These are phyloP conservation scores for Skeletonema costatum DNA, from an alignment of 108 stramenopile genomes.

Conservation along the genomic window DNA sequence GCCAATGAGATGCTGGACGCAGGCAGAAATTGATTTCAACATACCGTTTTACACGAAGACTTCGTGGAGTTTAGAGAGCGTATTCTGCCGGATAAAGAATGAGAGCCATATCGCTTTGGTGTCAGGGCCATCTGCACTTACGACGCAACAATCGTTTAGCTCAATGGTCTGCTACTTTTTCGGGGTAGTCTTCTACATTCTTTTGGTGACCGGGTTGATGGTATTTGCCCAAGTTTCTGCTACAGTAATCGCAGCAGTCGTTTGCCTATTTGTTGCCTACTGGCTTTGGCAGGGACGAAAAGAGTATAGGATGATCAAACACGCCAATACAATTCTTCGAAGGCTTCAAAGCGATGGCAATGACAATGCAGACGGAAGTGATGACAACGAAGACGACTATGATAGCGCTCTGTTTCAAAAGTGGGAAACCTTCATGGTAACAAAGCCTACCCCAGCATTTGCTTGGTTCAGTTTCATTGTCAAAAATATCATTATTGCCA, in stretches of 20 bases:
- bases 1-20: conserved; percentile 13
- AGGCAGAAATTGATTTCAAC: conserved; percentile 1
- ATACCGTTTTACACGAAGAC: conserved; percentile 16
- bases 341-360: neutral
- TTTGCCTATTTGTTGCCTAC: neutral
- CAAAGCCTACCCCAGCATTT: conserved; percentile 1
- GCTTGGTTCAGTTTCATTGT: neutral
- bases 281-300: conserved; percentile 1
- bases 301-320: neutral
- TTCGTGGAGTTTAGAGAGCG: conserved; percentile 16
- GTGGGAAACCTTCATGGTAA: conserved; percentile 14
- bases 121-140: conserved; percentile 7
- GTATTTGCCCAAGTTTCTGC: conserved; percentile 4
- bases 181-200: neutral
- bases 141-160: neutral
- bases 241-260: neutral
- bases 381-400: conserved; percentile 2
- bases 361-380: neutral
- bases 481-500: neutral
- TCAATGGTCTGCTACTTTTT: conserved; percentile 5
- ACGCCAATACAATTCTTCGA: neutral
- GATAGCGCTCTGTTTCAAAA: conserved; percentile 1
- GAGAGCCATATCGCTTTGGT: neutral
- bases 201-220: conserved; percentile 10
- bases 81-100: conserved; percentile 4